phyloP scores from a whole-genome alignment of 441 rosid species.

The Populus hybrid region DNA sequence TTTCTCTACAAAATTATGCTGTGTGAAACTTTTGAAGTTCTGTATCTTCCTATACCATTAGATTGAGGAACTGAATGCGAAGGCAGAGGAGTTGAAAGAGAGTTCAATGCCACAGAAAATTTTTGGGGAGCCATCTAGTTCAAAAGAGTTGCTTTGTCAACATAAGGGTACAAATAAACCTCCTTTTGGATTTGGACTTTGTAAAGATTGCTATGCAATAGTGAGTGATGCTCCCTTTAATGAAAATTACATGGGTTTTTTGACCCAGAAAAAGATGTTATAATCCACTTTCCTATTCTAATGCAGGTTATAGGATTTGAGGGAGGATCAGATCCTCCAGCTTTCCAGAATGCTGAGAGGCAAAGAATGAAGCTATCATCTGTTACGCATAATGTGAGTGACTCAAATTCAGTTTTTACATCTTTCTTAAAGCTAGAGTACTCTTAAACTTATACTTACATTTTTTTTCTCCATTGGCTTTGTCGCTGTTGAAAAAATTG shows the following conservation, averaged over 20 bases:
- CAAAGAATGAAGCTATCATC: slow-evolving; percentile 54
- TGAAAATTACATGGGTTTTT: background rate
- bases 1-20: background rate
- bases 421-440: background rate
- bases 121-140: slow-evolving; percentile 25
- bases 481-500: background rate
- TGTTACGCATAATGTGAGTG: slow-evolving; percentile 34
- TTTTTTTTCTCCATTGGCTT: background rate
- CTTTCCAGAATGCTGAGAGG: slow-evolving; percentile 80
- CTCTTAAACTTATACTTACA: background rate
- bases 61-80: slow-evolving; percentile 73
- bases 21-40: background rate
- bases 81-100: slow-evolving; percentile 47
- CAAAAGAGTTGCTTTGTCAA: slow-evolving; percentile 54
- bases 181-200: slow-evolving; percentile 68
- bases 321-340: slow-evolving; percentile 93
- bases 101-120: slow-evolving; percentile 27
- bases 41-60: slow-evolving; percentile 27
- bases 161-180: slow-evolving; percentile 55
- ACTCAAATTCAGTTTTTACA: slow-evolving; percentile 22
- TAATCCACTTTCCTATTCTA: slow-evolving; percentile 6
- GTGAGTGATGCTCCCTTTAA: slow-evolving; percentile 34
- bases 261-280: background rate
- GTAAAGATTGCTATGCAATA: slow-evolving; percentile 57
- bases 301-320: slow-evolving; percentile 79